These are phyloP conservation scores for Talaromyces rugulosus DNA, from an alignment of 2,329 filamentous ascomycete genomes.

Conservation along the genomic window DNA sequence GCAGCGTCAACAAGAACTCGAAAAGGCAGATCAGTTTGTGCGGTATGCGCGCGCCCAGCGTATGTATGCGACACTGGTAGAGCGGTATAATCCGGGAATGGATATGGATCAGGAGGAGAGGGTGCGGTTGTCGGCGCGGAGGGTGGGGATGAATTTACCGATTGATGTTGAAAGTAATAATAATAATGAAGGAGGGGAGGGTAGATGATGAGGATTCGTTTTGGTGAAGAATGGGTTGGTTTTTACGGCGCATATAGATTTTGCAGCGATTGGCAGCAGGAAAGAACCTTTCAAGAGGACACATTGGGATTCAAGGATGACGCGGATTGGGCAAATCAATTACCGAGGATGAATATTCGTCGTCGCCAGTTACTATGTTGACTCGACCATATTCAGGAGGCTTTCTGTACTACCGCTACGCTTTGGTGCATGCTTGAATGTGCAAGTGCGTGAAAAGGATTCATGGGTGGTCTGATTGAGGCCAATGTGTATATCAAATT, in stretches of 20 bases:
- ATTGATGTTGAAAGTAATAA: conserved; percentile 46
- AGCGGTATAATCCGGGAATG: conserved; percentile 93
- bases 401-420: background rate
- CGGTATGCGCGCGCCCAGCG: conserved; percentile 82
- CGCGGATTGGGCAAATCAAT: background rate
- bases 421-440: background rate
- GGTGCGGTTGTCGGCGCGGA: conserved; percentile 74
- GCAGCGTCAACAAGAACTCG: conserved; percentile 26
- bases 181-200: background rate
- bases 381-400: background rate
- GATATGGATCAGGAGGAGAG: conserved; percentile 80
- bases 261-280: background rate
- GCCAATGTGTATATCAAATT: background rate
- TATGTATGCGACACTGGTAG: conserved; percentile 72
- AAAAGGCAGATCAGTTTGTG: conserved; percentile 71
- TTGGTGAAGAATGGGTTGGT: background rate
- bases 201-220: background rate
- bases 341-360: background rate
- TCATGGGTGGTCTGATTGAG: background rate
- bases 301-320: background rate
- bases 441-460: background rate
- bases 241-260: background rate
- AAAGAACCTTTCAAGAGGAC: background rate
- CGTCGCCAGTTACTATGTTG: background rate
- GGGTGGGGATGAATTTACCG: conserved; percentile 88